Percentiles rank a stretch among this genome's conserved stretches.
These are phyloP conservation scores for Oryza glumipatula DNA, from an alignment of 176 grass and related monocot species.

Conservation along the genomic window DNA sequence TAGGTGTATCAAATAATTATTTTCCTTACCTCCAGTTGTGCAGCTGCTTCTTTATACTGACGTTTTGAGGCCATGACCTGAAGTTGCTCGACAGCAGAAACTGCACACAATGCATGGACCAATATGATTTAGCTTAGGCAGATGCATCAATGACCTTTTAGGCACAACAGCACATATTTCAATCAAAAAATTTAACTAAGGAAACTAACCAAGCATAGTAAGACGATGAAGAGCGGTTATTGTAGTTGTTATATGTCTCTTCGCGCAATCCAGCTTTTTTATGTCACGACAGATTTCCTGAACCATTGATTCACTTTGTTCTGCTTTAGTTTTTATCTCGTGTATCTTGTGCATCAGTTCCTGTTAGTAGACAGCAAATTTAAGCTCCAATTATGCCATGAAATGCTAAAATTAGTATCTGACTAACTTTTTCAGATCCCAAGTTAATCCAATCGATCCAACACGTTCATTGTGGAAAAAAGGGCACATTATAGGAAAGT, in stretches of 20 bases:
- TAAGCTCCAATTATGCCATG: constrained; percentile 23
- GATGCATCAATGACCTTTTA: constrained; percentile 3
- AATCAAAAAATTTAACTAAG: constrained; percentile 24
- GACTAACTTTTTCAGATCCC: not conserved
- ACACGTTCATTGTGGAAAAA: not conserved
- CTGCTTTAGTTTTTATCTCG: constrained; percentile 97
- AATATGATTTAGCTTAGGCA: constrained; percentile 24
- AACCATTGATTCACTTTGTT: constrained; percentile 98
- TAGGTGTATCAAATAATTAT: constrained; percentile 19
- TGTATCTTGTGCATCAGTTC: constrained; percentile 96
- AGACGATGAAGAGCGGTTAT: constrained; percentile 98
- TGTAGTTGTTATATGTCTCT: constrained; percentile 98
- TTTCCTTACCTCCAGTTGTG: constrained; percentile 84
- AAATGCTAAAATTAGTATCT: constrained; percentile 11
- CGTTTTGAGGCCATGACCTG: constrained; percentile 99
- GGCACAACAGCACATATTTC: constrained; percentile 4
- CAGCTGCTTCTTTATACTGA: constrained; percentile 97
- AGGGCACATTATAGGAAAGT: not conserved
- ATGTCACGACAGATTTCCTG: constrained; percentile 99
- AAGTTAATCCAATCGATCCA: constrained; percentile 3
- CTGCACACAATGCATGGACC: constrained; percentile 46
- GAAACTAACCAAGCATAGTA: constrained; percentile 90
- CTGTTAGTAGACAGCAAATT: constrained; percentile 44
- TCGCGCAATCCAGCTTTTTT: constrained; percentile 94
- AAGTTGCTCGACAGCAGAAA: constrained; percentile 98